A percentile compares a stretch with the other conserved stretches of the same genome.
Conservation (phyloP, 2,329 filamentous ascomycete genomes). For the Botrytis byssoidea region DNA sequence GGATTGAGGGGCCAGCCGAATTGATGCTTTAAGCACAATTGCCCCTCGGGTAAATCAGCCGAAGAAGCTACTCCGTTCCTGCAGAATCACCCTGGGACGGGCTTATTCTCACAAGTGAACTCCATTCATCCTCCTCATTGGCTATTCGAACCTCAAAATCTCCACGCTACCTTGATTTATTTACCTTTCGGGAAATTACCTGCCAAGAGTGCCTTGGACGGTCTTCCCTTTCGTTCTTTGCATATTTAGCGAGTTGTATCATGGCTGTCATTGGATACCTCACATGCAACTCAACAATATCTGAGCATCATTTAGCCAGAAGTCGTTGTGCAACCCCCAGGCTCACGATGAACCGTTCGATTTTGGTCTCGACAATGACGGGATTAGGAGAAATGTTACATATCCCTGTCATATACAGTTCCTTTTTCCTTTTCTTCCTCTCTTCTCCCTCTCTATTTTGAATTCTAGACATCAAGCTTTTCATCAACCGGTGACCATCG, state of each 20-base stretch:
- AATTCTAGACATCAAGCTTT: slow-evolving; percentile 28
- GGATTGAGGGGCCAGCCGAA: neutral
- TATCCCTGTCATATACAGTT: neutral
- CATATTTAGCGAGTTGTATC: slow-evolving; percentile 2
- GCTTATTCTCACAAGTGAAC: neutral
- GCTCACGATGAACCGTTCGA: neutral
- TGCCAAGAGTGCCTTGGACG: neutral
- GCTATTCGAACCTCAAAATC: neutral
- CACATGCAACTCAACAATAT: neutral
- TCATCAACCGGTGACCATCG: slow-evolving; percentile 27
- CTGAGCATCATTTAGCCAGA: neutral
- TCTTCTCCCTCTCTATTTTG: slow-evolving; percentile 22
- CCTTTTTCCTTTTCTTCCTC: slow-evolving; percentile 23
- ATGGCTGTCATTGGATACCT: neutral
- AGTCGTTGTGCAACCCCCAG: neutral
- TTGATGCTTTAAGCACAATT: neutral
- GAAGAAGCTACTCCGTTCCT: neutral
- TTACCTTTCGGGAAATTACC: slow-evolving; percentile 4
- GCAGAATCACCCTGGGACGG: neutral
- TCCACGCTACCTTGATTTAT: neutral
- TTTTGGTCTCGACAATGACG: neutral
- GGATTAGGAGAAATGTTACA: neutral
- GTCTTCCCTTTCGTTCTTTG: neutral
- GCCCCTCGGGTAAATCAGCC: neutral
- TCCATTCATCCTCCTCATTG: neutral